Percentiles rank a stretch among this genome's conserved stretches.
These are phyloP conservation scores for Meripilus lineatus DNA, from an alignment of 1,284 basidiomycete genomes.

Conservation along the genomic window DNA sequence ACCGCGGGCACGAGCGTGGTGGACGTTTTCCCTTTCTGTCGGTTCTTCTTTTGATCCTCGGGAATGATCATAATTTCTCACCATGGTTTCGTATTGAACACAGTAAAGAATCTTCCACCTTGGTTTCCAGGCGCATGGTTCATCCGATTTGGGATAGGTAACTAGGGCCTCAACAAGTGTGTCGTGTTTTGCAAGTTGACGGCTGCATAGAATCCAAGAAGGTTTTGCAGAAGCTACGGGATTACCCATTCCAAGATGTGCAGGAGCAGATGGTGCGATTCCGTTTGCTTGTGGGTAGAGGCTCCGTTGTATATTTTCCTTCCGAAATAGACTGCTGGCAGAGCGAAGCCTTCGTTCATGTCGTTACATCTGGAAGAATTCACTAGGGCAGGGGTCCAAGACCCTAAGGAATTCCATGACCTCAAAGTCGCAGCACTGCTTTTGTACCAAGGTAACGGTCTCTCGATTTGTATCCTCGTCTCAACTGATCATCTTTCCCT, in stretches of 20 bases:
- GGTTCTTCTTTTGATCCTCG: background rate
- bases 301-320: no score
- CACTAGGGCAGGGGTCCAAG: background rate
- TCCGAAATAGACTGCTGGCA: background rate
- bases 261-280: constrained; percentile 1
- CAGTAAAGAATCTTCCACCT: background rate
- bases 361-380: background rate
- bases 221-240: no score
- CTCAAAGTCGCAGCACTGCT: background rate
- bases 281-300: background rate
- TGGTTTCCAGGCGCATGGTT: background rate
- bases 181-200: no score
- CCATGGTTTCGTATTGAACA: background rate
- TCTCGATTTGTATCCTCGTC: background rate
- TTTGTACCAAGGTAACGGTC: background rate
- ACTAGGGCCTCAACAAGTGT: no score
- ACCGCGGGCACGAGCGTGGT: background rate
- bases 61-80: background rate
- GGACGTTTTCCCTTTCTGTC: background rate
- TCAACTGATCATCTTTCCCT: background rate
- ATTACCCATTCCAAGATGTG: constrained; percentile 4
- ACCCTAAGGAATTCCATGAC: background rate
- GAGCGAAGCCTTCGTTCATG: background rate
- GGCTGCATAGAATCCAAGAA: background rate
- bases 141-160: background rate